Percentiles rank a stretch among this genome's conserved stretches.
Evolutionary conservation across 2,329 filamentous ascomycete genomes (phyloP).

Genomic region (Alternaria hordeiaustralica): DNA sequence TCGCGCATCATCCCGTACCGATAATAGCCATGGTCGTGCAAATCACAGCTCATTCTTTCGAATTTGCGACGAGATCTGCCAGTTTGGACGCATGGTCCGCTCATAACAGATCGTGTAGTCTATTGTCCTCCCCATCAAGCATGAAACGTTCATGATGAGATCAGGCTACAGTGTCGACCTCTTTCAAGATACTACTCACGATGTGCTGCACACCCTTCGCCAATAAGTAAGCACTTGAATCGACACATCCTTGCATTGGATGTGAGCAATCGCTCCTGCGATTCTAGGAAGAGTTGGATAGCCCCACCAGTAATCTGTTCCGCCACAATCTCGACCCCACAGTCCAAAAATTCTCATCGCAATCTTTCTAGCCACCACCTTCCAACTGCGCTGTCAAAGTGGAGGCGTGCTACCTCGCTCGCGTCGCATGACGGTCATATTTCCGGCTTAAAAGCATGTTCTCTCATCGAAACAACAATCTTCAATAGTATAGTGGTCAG

Average conservation of each 20-base stretch:
- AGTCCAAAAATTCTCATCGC: neutral
- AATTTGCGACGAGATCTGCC: too few species aligned
- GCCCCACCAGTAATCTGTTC: neutral
- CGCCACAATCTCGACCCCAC: neutral
- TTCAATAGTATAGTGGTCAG: conserved; percentile 5
- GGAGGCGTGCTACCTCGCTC: rapidly evolving
- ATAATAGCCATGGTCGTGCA: too few species aligned
- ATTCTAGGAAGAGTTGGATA: neutral
- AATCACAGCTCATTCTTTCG: too few species aligned
- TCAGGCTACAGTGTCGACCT: neutral
- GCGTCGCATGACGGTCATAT: neutral
- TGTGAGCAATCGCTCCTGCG: neutral
- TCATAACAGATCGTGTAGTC: too few species aligned
- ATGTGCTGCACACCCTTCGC: neutral
- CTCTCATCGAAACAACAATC: neutral
- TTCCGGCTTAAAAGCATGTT: rapidly evolving
- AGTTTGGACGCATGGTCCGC: too few species aligned
- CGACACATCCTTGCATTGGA: neutral
- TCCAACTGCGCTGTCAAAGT: rapidly evolving
- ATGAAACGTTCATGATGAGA: neutral
- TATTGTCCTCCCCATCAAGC: neutral
- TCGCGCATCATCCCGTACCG: neutral
- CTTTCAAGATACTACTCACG: neutral
- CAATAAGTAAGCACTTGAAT: neutral
- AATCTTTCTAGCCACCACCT: neutral